phyloP scores from a whole-genome alignment of 768 basidiomycete genomes.

The Suillus subaureus region DNA sequence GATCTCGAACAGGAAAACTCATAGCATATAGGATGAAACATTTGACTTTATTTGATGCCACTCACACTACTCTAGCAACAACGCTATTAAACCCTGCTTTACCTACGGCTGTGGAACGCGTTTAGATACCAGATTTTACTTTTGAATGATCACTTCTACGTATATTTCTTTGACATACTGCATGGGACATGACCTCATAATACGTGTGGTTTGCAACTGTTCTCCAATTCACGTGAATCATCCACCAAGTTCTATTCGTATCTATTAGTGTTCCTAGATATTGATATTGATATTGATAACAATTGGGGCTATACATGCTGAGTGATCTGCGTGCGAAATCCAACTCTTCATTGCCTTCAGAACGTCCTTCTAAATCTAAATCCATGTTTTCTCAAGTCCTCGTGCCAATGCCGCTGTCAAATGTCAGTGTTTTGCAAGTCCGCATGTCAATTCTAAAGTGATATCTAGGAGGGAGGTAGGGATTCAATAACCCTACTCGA shows the following conservation, averaged over 20 bases:
- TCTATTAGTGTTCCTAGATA: not conserved
- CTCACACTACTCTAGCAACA: slow-evolving; percentile 30
- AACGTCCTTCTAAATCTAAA: too few species aligned
- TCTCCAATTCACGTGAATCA: not conserved
- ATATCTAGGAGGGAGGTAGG: too few species aligned
- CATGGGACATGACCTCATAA: slow-evolving; percentile 2
- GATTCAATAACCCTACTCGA: too few species aligned
- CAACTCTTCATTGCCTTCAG: not conserved
- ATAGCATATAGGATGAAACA: slow-evolving; percentile 19
- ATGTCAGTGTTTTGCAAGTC: too few species aligned
- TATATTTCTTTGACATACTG: slow-evolving; percentile 3
- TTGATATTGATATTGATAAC: not conserved
- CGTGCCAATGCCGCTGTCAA: too few species aligned
- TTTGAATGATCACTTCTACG: slow-evolving; percentile 3
- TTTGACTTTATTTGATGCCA: slow-evolving; percentile 15
- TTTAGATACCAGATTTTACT: slow-evolving; percentile 14
- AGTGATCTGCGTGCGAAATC: not conserved
- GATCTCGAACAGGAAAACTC: slow-evolving; percentile 29
- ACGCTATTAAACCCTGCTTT: slow-evolving; percentile 31
- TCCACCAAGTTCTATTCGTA: not conserved
- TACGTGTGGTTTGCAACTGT: not conserved
- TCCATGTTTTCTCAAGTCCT: too few species aligned
- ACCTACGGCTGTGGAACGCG: slow-evolving; percentile 28
- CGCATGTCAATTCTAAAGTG: too few species aligned
- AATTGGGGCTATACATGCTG: not conserved